phyloP scores from a whole-genome alignment of 345 rosid genomes.

The Iberis pinnata region DNA sequence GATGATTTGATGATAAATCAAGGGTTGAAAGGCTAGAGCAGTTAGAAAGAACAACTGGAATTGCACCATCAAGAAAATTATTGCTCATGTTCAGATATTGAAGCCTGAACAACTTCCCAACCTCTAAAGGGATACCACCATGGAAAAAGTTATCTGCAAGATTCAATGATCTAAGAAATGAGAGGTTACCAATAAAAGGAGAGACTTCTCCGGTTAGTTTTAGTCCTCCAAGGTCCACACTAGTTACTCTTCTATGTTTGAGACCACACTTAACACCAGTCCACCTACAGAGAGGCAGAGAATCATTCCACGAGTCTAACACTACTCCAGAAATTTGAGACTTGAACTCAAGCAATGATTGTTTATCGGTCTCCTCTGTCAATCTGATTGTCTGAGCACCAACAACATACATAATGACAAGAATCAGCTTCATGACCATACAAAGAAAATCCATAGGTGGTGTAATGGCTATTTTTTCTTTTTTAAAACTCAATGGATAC shows the following conservation, averaged over 20 bases:
- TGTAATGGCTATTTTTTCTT: neutral
- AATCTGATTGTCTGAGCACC: slow-evolving; percentile 17
- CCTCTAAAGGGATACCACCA: slow-evolving; percentile 11
- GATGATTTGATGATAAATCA: slow-evolving; percentile 24
- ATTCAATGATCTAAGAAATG: slow-evolving; percentile 13
- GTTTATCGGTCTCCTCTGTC: slow-evolving; percentile 25
- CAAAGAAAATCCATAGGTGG: slow-evolving; percentile 3
- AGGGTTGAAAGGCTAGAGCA: slow-evolving; percentile 20
- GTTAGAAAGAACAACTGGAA: slow-evolving; percentile 17
- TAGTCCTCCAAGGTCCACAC: slow-evolving; percentile 14
- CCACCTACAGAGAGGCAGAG: slow-evolving; percentile 24
- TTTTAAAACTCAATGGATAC: neutral
- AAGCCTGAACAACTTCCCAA: slow-evolving; percentile 20
- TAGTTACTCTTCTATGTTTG: slow-evolving; percentile 17
- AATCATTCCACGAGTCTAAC: slow-evolving; percentile 27
- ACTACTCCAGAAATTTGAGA: slow-evolving; percentile 1
- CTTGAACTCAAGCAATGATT: slow-evolving; percentile 26
- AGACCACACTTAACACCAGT: too few species aligned
- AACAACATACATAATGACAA: neutral
- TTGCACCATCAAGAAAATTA: slow-evolving; percentile 19
- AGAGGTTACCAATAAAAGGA: slow-evolving; percentile 31
- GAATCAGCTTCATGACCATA: neutral
- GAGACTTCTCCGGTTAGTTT: slow-evolving; percentile 19
- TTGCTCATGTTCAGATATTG: slow-evolving; percentile 18
- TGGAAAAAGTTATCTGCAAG: slow-evolving; percentile 21